Evolutionary conservation across 225 moss, liverwort and hornwort species (phyloP).

Genomic region (Neckera pumila): DNA sequence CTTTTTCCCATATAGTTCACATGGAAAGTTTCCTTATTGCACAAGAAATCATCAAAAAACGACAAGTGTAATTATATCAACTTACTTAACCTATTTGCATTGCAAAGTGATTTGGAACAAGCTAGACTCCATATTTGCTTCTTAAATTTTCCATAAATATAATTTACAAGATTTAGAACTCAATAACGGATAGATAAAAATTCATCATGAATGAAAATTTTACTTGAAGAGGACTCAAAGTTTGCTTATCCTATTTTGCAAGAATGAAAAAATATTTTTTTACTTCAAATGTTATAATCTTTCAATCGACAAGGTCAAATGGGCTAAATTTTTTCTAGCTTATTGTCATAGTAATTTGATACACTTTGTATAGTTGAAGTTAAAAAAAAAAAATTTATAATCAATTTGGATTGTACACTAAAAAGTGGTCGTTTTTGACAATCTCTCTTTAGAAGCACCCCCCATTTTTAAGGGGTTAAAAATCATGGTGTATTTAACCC

Average conservation of each 20-base stretch:
- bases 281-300: background rate
- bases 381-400: accelerated
- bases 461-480: too few species aligned
- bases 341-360: too few species aligned
- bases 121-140: background rate
- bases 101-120: background rate
- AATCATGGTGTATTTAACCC: too few species aligned
- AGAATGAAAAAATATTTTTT: too few species aligned
- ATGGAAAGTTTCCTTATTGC: background rate
- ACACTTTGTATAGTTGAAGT: accelerated
- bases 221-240: background rate
- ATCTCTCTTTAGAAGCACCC: too few species aligned
- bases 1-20: background rate
- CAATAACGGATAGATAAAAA: accelerated
- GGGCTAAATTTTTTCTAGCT: background rate
- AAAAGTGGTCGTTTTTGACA: too few species aligned
- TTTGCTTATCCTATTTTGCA: accelerated
- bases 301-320: background rate
- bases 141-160: background rate
- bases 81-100: background rate
- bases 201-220: background rate
- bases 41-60: background rate
- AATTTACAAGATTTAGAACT: background rate
- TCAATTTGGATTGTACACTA: background rate
- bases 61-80: background rate